These are phyloP conservation scores for Fulvia fulva DNA, from an alignment of 2,329 filamentous ascomycete species.

Conservation along the genomic window DNA sequence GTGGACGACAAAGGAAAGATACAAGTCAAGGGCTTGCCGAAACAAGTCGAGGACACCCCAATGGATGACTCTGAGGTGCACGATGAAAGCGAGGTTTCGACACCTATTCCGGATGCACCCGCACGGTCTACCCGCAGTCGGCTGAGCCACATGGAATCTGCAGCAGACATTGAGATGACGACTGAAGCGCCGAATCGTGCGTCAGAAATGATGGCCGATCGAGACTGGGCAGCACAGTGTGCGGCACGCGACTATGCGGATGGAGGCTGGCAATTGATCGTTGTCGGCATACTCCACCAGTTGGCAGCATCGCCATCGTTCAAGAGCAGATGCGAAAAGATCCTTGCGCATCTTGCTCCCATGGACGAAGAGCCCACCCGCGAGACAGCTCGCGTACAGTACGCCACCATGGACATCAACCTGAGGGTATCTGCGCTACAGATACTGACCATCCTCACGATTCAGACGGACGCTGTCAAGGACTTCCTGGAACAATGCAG, in stretches of 20 bases:
- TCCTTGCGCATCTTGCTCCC: constrained; percentile 78
- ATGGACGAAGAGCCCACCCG: constrained; percentile 68
- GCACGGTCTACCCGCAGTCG: constrained; percentile 80
- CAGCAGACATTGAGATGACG: constrained; percentile 51
- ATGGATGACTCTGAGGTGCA: constrained; percentile 69
- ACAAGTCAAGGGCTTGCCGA: constrained; percentile 60
- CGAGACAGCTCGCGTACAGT: constrained; percentile 69
- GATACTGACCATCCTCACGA: constrained; percentile 78
- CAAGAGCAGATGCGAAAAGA: constrained; percentile 68
- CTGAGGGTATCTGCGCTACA: constrained; percentile 75
- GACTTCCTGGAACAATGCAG: constrained; percentile 89
- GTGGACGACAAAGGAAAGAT: constrained; percentile 77
- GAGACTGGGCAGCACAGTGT: constrained; percentile 81
- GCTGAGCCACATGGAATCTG: constrained; percentile 65
- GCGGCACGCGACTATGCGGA: constrained; percentile 79
- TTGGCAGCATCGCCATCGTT: constrained; percentile 71
- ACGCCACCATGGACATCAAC: constrained; percentile 76
- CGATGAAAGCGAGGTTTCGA: constrained; percentile 49
- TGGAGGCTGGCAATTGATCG: constrained; percentile 86
- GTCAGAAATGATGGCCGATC: constrained; percentile 68
- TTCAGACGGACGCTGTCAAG: constrained; percentile 80
- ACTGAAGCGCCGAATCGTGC: constrained; percentile 56
- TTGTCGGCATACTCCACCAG: constrained; percentile 82
- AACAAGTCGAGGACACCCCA: constrained; percentile 67
- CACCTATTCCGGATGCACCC: constrained; percentile 67